A percentile compares a stretch with the other conserved stretches of the same genome.
Evolutionary conservation across 768 basidiomycete species (phyloP).

Genomic region (Neoboletus brunneissimus): DNA sequence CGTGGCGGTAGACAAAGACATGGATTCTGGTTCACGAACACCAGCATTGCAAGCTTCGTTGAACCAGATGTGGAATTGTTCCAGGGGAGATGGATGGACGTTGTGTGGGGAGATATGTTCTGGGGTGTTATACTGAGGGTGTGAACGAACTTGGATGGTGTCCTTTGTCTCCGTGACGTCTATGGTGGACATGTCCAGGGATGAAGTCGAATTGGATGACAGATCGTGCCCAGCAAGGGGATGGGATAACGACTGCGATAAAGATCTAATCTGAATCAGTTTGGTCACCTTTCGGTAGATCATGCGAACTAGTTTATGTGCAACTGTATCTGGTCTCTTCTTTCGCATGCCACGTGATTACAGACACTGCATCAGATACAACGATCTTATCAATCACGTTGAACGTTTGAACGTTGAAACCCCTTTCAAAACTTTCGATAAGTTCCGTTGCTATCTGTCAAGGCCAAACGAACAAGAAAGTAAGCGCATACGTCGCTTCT

Average conservation of each 20-base stretch:
- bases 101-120: slow-evolving; percentile 61
- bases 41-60: slow-evolving; percentile 51
- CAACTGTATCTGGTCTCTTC: no score
- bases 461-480: not conserved
- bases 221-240: not conserved
- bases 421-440: not conserved
- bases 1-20: slow-evolving; percentile 76
- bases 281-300: not conserved
- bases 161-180: slow-evolving; percentile 45
- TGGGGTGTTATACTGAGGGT: slow-evolving; percentile 72
- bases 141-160: slow-evolving; percentile 66
- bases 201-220: not conserved
- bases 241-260: slow-evolving; percentile 8
- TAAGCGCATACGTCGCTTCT: not conserved
- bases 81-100: slow-evolving; percentile 66
- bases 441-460: not conserved
- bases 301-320: not conserved
- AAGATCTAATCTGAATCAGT: slow-evolving; percentile 6
- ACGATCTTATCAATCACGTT: no score
- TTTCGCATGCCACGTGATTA: no score
- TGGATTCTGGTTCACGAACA: slow-evolving; percentile 89
- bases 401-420: no score
- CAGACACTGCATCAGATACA: no score
- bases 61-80: slow-evolving; percentile 89
- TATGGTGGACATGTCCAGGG: slow-evolving; percentile 19